Conservation (phyloP, 2,329 filamentous ascomycete species). For the Exophiala bonariae region DNA sequence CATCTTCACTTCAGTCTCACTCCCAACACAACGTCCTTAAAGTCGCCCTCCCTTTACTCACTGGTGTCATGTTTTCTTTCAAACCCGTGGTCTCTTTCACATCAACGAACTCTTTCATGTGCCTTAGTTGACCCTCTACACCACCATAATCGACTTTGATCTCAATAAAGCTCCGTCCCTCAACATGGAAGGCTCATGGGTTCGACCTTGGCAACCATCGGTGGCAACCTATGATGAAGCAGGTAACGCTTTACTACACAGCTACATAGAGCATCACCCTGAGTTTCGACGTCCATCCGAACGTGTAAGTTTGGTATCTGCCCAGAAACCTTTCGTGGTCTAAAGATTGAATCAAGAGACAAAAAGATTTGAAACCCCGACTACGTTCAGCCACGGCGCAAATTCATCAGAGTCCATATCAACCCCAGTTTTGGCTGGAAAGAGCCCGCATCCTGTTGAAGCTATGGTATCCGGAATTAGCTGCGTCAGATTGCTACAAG, state of each 20-base stretch:
- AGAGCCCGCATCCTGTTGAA: background rate
- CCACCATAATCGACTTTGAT: no score
- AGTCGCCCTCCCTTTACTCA: no score
- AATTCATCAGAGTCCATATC: background rate
- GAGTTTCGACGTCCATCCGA: background rate
- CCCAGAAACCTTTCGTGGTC: background rate
- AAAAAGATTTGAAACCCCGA: background rate
- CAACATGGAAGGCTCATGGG: background rate
- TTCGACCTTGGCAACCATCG: background rate
- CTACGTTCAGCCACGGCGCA: background rate
- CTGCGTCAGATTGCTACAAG: conserved; percentile 1
- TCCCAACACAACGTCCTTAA: no score
- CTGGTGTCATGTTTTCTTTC: no score
- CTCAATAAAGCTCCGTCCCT: no score
- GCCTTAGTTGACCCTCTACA: no score
- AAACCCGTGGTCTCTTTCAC: no score
- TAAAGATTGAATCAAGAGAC: background rate
- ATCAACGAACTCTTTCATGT: no score
- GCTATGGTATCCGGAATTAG: conserved; percentile 4
- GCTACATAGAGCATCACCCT: background rate
- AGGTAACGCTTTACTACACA: background rate
- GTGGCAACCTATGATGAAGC: background rate
- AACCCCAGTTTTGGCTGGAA: background rate
- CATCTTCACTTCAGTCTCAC: no score
- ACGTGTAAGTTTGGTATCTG: background rate